Evolutionary conservation across 495 filamentous ascomycete genomes (phyloP).

Genomic region (Penicillium tannophilum): DNA sequence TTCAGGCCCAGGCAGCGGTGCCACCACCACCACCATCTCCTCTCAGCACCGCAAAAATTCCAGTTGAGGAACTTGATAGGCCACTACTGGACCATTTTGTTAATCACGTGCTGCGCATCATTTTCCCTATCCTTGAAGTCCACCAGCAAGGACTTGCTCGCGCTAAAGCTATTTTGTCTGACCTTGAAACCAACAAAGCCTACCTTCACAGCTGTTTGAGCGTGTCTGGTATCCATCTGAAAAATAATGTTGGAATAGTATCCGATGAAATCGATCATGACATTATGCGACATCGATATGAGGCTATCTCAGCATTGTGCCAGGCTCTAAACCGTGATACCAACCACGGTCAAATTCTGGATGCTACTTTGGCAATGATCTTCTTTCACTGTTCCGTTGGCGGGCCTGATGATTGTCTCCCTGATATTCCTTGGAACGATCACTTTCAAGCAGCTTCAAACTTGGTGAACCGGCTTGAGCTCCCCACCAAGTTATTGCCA

Average conservation of each 20-base stretch:
- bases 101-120: constrained; percentile 78
- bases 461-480: constrained; percentile 81
- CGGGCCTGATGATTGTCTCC: constrained; percentile 77
- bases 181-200: constrained; percentile 85
- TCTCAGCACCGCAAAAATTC: constrained; percentile 56
- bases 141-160: constrained; percentile 80
- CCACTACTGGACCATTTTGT: constrained; percentile 91
- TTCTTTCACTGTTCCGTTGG: constrained; percentile 97
- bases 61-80: constrained; percentile 87
- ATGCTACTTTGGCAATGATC: constrained; percentile 94
- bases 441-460: constrained; percentile 91
- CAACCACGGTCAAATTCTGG: constrained; percentile 84
- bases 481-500: constrained; percentile 45
- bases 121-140: constrained; percentile 88
- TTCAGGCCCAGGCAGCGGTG: constrained; percentile 10
- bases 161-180: constrained; percentile 77
- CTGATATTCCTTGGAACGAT: constrained; percentile 94
- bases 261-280: constrained; percentile 85
- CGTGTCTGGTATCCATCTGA: constrained; percentile 92
- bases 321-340: constrained; percentile 77
- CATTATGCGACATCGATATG: constrained; percentile 90
- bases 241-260: constrained; percentile 67
- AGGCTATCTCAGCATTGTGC: constrained; percentile 84
- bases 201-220: constrained; percentile 97
- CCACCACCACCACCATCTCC: constrained; percentile 24